Conservation (phyloP, 2,329 filamentous ascomycete species). For the Pseudocercospora crystallina region DNA sequence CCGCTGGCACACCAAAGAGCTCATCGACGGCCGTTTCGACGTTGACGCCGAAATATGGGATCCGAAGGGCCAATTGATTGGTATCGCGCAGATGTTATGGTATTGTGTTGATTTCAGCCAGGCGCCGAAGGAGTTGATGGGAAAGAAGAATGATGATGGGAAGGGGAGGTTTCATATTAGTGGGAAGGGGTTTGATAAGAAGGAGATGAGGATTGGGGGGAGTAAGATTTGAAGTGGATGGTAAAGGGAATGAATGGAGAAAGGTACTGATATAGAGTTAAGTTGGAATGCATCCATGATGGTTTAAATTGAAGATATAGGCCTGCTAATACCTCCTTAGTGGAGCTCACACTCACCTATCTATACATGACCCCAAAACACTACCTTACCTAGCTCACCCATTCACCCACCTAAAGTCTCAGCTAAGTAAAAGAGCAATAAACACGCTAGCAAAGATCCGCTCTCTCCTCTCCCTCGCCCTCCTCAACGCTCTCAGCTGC, state of each 20-base stretch:
- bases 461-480: no score
- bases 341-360: no score
- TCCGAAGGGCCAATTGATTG: slow-evolving; percentile 14
- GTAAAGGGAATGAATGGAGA: background rate
- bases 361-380: no score
- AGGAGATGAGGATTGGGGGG: background rate
- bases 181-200: background rate
- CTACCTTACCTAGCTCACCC: no score
- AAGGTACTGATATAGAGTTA: no score
- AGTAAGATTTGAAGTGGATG: slow-evolving; percentile 9
- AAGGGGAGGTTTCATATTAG: slow-evolving; percentile 10
- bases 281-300: no score
- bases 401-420: no score
- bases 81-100: slow-evolving; percentile 18
- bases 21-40: slow-evolving; percentile 23
- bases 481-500: no score
- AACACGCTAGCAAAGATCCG: no score
- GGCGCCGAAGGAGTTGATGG: background rate
- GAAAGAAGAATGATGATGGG: background rate
- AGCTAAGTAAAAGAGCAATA: no score
- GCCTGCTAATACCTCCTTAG: no score
- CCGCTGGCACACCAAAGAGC: slow-evolving; percentile 19
- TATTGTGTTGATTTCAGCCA: slow-evolving; percentile 13
- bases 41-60: slow-evolving; percentile 25
- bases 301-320: no score